These are phyloP conservation scores for Xylariales sp. DNA, from an alignment of 2,329 filamentous ascomycete genomes.

Conservation along the genomic window DNA sequence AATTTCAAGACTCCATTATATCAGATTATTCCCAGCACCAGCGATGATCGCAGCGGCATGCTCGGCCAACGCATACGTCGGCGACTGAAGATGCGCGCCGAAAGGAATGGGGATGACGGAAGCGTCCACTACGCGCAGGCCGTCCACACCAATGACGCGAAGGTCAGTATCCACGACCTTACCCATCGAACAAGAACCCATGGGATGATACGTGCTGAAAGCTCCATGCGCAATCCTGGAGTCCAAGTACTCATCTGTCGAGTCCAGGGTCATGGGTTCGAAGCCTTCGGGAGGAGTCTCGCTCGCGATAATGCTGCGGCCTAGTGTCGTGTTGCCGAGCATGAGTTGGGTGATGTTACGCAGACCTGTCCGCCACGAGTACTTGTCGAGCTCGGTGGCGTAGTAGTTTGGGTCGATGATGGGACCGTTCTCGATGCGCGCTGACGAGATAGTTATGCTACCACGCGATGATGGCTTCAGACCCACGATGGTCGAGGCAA, in stretches of 20 bases:
- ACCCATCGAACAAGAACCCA: conserved; percentile 1
- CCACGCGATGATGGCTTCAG: too few species aligned
- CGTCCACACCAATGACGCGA: neutral
- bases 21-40: too few species aligned
- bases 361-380: conserved; percentile 44
- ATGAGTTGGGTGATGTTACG: conserved; percentile 42
- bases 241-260: conserved; percentile 37
- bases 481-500: too few species aligned
- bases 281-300: conserved; percentile 41
- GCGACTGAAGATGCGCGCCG: too few species aligned
- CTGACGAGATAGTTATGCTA: too few species aligned
- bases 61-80: too few species aligned
- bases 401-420: conserved; percentile 49
- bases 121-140: conserved; percentile 2
- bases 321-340: conserved; percentile 40
- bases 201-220: neutral
- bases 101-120: neutral
- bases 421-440: neutral
- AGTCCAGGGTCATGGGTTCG: conserved; percentile 20
- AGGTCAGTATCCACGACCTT: neutral
- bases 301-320: conserved; percentile 46
- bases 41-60: too few species aligned
- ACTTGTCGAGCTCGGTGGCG: conserved; percentile 48
- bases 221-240: conserved; percentile 17
- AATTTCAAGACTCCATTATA: too few species aligned